Conservation (phyloP, 1,284 basidiomycete species). For the Rhodotorula glutinis region DNA sequence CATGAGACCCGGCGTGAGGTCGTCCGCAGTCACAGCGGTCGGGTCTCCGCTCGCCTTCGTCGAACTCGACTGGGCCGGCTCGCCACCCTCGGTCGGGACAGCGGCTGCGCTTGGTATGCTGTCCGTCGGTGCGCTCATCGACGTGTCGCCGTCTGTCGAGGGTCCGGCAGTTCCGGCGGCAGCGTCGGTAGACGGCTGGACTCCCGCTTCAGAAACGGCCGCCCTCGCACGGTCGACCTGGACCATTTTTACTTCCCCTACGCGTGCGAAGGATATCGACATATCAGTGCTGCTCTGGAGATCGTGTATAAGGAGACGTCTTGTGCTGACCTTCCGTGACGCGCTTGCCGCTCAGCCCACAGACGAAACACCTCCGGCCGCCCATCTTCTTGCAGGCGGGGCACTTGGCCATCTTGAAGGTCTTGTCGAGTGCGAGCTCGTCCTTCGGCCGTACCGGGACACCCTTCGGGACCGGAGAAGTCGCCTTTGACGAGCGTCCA, state of each 20-base stretch:
- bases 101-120: too few relatives aligned
- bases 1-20: constrained; percentile 21
- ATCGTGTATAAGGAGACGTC: too few relatives aligned
- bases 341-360: constrained; percentile 25
- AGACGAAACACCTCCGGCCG: constrained; percentile 38
- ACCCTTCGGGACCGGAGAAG: neutral
- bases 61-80: too few relatives aligned
- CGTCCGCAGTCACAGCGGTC: neutral
- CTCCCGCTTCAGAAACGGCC: too few relatives aligned
- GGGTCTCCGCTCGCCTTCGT: too few relatives aligned
- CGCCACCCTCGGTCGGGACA: too few relatives aligned
- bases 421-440: constrained; percentile 30
- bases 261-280: too few relatives aligned
- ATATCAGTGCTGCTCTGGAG: too few relatives aligned
- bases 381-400: constrained; percentile 33
- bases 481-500: neutral
- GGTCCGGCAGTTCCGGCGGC: neutral
- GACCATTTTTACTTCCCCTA: too few relatives aligned
- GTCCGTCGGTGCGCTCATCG: too few relatives aligned
- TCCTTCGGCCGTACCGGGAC: constrained; percentile 21
- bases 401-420: constrained; percentile 37
- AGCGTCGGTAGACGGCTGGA: neutral
- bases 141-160: too few relatives aligned
- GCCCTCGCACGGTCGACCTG: too few relatives aligned
- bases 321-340: constrained; percentile 19